Conservation (phyloP, 176 grass and related monocot genomes). For the Chrysopogon serrulatus region DNA sequence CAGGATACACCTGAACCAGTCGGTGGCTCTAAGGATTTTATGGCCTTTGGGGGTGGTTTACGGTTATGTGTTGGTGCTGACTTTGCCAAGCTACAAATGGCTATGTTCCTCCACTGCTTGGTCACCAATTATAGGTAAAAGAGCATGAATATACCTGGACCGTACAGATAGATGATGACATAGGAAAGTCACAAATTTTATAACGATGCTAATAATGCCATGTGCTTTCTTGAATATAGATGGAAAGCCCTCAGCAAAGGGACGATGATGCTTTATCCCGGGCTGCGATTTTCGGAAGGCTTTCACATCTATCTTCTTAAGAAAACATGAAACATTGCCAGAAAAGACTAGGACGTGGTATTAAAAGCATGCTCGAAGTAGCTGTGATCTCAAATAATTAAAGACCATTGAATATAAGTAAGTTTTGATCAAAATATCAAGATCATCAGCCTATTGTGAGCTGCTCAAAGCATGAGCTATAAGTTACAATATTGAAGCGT, state of each 20-base stretch:
- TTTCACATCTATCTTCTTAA: neutral
- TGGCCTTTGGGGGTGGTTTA: constrained; percentile 51
- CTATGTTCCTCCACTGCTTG: constrained; percentile 51
- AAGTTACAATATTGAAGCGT: neutral
- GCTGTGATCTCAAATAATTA: no score
- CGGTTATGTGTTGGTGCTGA: constrained; percentile 53
- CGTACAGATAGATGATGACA: neutral
- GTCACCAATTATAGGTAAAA: constrained; percentile 55
- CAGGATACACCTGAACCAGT: constrained; percentile 37
- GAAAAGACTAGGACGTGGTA: neutral
- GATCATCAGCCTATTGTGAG: neutral
- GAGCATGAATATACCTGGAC: neutral
- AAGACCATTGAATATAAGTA: no score
- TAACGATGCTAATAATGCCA: neutral
- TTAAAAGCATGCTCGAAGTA: no score
- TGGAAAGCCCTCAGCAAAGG: neutral
- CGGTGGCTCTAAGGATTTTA: constrained; percentile 54
- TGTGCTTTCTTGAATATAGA: neutral
- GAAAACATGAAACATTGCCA: neutral
- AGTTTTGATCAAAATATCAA: no score
- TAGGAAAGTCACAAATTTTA: neutral
- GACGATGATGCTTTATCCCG: neutral
- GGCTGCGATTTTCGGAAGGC: neutral
- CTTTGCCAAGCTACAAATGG: constrained; percentile 50
- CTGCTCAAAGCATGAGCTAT: neutral